Conservation (phyloP, 768 basidiomycete genomes). For the Leccinum truebloodii region DNA sequence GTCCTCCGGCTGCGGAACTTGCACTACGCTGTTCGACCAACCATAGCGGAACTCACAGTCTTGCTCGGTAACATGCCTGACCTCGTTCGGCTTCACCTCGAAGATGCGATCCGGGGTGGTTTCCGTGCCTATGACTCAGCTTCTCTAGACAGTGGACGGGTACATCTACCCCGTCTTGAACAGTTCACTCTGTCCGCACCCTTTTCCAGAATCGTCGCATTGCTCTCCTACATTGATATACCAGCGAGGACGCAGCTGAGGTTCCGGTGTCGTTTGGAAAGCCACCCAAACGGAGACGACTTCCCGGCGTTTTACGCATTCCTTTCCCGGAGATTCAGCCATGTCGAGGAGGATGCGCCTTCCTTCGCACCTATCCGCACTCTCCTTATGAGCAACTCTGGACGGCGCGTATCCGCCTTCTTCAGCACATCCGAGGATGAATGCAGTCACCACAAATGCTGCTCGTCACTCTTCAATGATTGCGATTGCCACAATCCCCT, state of each 20-base stretch:
- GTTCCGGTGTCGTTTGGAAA: neutral
- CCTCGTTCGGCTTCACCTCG: neutral
- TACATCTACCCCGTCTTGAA: neutral
- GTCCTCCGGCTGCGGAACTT: neutral
- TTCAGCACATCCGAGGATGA: neutral
- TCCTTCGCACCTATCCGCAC: neutral
- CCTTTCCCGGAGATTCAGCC: neutral
- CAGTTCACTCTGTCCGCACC: neutral
- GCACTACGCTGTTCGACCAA: neutral
- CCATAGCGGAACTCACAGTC: neutral
- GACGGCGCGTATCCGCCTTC: neutral
- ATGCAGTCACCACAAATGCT: neutral
- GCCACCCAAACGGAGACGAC: neutral
- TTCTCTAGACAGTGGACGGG: neutral
- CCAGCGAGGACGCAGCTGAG: neutral
- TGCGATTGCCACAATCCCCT: conserved; percentile 3
- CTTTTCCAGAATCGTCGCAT: neutral
- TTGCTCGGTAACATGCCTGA: neutral
- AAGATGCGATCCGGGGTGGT: neutral
- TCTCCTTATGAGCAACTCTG: neutral
- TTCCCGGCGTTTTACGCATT: neutral
- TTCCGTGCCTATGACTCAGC: neutral
- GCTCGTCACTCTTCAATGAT: neutral
- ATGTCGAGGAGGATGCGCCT: neutral
- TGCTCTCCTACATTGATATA: neutral